Evolutionary conservation across 2,329 filamentous ascomycete species (phyloP), one percentile per base, ranked within the genome.

Genomic region (Aspergillus fructus): DNA sequence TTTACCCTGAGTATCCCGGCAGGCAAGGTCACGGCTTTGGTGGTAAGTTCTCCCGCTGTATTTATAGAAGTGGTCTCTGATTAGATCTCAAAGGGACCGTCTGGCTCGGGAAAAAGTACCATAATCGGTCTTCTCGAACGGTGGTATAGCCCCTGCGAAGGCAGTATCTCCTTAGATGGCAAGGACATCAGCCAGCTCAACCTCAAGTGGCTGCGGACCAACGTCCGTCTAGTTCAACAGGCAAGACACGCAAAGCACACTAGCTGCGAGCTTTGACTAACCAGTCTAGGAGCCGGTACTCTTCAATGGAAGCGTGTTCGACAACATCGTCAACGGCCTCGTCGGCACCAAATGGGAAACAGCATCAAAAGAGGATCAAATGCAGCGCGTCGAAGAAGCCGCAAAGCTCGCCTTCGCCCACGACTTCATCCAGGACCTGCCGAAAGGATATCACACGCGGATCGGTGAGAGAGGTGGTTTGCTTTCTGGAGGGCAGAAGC

Each of bases 391-490:
- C 33, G 82, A 89, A 49, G 84, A 91, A 40, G 94, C 94, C 12
- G 91, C 94, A 8, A 90, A 86, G 73, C 94, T 90, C 81, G 90
- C 94, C 13, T 97, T 97, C 65, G 93, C 93, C 0, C 93, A 97
- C 70, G 92, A 96, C 63, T 99, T 99, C 71, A 88, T 99, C 63
- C 84, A 80, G 5, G 76, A 82, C 11, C 83, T 97, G 1, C 92
- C 94, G 0, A 89, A 97, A 63, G 89, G 90, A 2, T 97, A 97
- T 67, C 85, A 96, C 63, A 97, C 94, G 0, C 87, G 96, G 62
- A 93, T 97, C n/a, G 94, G 94, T 55, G 92, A 97, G 74, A 88
- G 93, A 61, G 94, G 94, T 8, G 96, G 96, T 71, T 78, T 97
- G 52, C 82, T 99, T 5, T 96, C 91, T 54, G 94, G 94, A 71